phyloP scores from a whole-genome alignment of 2,329 filamentous ascomycete species.

The Cladophialophora psammophila region DNA sequence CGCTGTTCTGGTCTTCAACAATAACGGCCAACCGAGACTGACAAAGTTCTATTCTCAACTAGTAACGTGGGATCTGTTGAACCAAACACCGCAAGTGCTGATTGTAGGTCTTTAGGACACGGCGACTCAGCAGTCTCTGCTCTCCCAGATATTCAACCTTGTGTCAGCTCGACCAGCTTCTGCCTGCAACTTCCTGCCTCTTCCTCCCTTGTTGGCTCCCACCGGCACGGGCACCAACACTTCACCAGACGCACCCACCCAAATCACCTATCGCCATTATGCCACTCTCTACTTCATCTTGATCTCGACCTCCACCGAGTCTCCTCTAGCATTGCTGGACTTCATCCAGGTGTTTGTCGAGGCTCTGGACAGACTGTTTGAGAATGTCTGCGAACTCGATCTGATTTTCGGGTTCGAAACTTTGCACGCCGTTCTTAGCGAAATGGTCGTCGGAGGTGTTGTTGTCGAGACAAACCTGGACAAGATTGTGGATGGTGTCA shows the following conservation, averaged over 20 bases:
- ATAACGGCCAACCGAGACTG: conserved; percentile 92
- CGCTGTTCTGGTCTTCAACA: conserved; percentile 98
- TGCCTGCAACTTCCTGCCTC: conserved; percentile 96
- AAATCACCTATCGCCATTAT: conserved; percentile 97
- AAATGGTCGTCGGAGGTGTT: conserved; percentile 44
- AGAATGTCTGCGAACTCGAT: conserved; percentile 98
- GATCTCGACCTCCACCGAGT: conserved; percentile 95
- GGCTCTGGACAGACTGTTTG: conserved; percentile 90
- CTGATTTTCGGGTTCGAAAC: conserved; percentile 99
- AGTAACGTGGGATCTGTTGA: conserved; percentile 57
- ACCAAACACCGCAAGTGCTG: conserved; percentile 11
- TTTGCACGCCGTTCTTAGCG: conserved; percentile 71
- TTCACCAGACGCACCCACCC: conserved; percentile 78
- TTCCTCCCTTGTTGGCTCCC: conserved; percentile 68
- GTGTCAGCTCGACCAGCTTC: conserved; percentile 90
- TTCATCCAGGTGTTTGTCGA: conserved; percentile 99
- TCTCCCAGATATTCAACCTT: conserved; percentile 95
- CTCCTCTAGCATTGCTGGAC: conserved; percentile 91
- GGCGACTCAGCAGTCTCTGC: conserved; percentile 93
- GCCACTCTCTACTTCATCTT: conserved; percentile 98
- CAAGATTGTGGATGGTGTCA: conserved; percentile 80
- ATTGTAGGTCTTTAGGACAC: conserved; percentile 72
- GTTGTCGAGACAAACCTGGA: conserved; percentile 57
- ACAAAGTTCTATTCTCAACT: conserved; percentile 99
- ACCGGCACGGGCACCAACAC: conserved; percentile 56